phyloP scores from a whole-genome alignment of 805 yeast genomes.

The Saccharomyces mikatae region DNA sequence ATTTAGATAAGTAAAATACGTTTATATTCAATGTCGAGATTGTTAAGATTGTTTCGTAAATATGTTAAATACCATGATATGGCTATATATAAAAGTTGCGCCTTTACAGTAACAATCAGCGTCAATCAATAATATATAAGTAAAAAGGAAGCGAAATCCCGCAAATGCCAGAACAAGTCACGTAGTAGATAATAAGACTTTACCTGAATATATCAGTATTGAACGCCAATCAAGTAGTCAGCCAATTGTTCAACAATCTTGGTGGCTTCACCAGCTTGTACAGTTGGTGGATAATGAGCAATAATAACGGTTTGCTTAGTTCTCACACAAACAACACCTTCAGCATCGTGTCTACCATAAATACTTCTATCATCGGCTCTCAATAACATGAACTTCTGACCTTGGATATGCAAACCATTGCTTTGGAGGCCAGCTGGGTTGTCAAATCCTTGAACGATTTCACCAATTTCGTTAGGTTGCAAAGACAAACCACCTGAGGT shows the following conservation, averaged over 20 bases:
- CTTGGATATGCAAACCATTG: conserved; percentile 76
- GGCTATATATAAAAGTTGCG: not conserved
- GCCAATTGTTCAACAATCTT: conserved; percentile 92
- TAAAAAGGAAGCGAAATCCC: not conserved
- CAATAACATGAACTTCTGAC: conserved; percentile 79
- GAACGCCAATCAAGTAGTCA: conserved; percentile 83
- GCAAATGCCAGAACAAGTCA: not conserved
- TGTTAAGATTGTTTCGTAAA: not conserved
- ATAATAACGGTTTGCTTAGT: conserved; percentile 86
- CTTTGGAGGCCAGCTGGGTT: conserved; percentile 76
- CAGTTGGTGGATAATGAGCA: conserved; percentile 90
- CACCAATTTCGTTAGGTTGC: conserved; percentile 60
- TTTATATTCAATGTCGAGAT: not conserved
- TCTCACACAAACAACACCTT: conserved; percentile 85
- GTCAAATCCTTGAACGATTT: conserved; percentile 69
- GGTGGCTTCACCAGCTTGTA: conserved; percentile 92
- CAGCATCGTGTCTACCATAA: conserved; percentile 85
- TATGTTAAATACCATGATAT: not conserved
- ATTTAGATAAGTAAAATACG: not conserved
- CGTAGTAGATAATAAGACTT: not conserved
- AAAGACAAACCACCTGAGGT: conserved; percentile 59
- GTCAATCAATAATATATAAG: not conserved
- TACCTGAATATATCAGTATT: conserved; percentile 42
- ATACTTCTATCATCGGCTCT: conserved; percentile 89
- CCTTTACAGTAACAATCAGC: not conserved